phyloP scores from a whole-genome alignment of 2,329 filamentous ascomycete genomes.

The Orbilia quercus region DNA sequence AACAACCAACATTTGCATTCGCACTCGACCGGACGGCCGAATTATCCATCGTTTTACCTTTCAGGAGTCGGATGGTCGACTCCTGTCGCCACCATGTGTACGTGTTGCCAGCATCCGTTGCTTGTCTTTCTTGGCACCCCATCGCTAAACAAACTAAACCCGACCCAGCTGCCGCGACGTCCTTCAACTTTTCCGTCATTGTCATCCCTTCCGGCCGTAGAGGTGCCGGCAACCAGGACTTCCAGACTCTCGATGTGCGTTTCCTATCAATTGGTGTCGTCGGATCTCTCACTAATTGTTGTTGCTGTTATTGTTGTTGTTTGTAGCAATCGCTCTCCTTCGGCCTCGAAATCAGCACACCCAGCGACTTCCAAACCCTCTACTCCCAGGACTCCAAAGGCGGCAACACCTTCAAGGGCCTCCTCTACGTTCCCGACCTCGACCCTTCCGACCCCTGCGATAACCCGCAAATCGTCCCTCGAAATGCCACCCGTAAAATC shows the following conservation, averaged over 20 bases:
- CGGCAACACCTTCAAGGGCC: slow-evolving; percentile 66
- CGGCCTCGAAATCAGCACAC: slow-evolving; percentile 50
- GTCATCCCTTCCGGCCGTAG: slow-evolving; percentile 35
- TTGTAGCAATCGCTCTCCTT: slow-evolving; percentile 49
- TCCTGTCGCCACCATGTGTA: slow-evolving; percentile 44
- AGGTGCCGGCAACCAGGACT: slow-evolving; percentile 39
- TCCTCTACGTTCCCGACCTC: slow-evolving; percentile 86
- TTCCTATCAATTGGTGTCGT: not conserved
- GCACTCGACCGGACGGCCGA: no score
- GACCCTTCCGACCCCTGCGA: slow-evolving; percentile 71
- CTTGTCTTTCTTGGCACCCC: slow-evolving; percentile 30
- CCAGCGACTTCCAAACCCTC: slow-evolving; percentile 49
- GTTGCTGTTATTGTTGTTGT: not conserved
- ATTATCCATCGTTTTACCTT: no score
- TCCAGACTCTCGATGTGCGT: slow-evolving; percentile 53
- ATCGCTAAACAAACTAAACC: slow-evolving; percentile 2
- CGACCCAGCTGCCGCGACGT: slow-evolving; percentile 37
- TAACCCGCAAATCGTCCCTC: slow-evolving; percentile 74
- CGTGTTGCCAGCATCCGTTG: not conserved
- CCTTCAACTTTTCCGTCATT: slow-evolving; percentile 55
- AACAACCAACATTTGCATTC: no score
- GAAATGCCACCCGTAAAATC: slow-evolving; percentile 77
- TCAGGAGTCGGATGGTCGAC: slow-evolving; percentile 19
- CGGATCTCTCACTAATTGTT: slow-evolving; percentile 15
- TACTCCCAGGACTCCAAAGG: slow-evolving; percentile 46